Evolutionary conservation across 1,284 basidiomycete genomes (phyloP), one percentile per base, ranked within the genome.

Genomic region (Trametes polyzona): DNA sequence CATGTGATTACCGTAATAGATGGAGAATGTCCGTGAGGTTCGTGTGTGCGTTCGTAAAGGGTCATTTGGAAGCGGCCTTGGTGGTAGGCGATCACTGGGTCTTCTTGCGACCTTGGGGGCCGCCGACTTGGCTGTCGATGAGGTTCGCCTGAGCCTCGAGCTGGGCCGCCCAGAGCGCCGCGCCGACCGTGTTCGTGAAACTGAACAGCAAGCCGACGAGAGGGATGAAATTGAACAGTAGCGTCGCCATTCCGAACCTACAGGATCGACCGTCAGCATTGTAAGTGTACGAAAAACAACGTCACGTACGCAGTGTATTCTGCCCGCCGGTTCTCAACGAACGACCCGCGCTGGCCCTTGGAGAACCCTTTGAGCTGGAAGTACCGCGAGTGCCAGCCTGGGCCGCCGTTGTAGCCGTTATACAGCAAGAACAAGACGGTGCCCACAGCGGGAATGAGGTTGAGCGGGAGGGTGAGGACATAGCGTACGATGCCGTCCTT

Each of bases 141-240:
- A 70, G 47, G 37, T 71, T 71, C 16, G 64, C 61, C 36, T 64
- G 59, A 8, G 76, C 79, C 69, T 88, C 85, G 9, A 87, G 58
- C 53, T 87, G 81, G 12, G 82, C 81, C 0, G 87, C 88, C 86
- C 87, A 90, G 52, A 92, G 71, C 2, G 88, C 88, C 0, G 88
- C 88, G 23, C 88, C 89, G 26, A 88, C 83, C 0, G 82, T 80
- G 24, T 78, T 79, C 0, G 83, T 83, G 64, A 84, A 82, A 32
- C 71, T 75, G 68, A 84, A 82, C 27, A 83, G 58, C 46, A 83
- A 75, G 6, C 80, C 80, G 17, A 82, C 76, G 40, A 88, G 69
- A 2, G 89, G 89, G 30, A 90, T 71, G 46, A 90, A 76, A 64
- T 83, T 84, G 62, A 91, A 74, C 1, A 80, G 73, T 50, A 87